Conservation (phyloP, 2,329 filamentous ascomycete genomes). For the Aotearoamyces nothofagi region DNA sequence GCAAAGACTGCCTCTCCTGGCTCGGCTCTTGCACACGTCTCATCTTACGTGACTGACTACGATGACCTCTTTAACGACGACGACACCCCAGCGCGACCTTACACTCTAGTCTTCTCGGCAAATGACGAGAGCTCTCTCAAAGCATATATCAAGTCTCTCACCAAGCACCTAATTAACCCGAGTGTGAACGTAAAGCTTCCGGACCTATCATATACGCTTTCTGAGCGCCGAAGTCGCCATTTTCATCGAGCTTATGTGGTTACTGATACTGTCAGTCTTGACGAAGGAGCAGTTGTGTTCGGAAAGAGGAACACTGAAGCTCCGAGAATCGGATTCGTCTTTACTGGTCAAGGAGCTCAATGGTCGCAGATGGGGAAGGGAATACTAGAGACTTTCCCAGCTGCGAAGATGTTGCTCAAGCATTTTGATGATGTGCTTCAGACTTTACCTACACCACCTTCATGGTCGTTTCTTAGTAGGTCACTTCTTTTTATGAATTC, state of each 20-base stretch:
- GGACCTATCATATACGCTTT: slow-evolving; percentile 14
- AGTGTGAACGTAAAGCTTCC: slow-evolving; percentile 5
- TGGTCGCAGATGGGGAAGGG: slow-evolving; percentile 14
- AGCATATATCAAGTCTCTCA: slow-evolving; percentile 9
- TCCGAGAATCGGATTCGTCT: slow-evolving; percentile 12
- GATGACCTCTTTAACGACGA: slow-evolving; percentile 4
- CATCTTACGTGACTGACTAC: slow-evolving; percentile 3
- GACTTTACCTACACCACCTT: not conserved
- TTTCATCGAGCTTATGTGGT: slow-evolving; percentile 10
- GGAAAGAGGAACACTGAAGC: not conserved
- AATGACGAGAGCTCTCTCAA: slow-evolving; percentile 13
- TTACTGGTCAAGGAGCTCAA: slow-evolving; percentile 19
- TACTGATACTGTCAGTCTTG: not conserved
- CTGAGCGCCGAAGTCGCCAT: slow-evolving; percentile 8
- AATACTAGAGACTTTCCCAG: slow-evolving; percentile 6
- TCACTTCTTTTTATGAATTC: not conserved
- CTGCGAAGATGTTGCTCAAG: slow-evolving; percentile 2
- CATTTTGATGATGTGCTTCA: not conserved
- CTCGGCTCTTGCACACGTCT: slow-evolving; percentile 2
- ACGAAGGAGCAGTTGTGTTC: not conserved
- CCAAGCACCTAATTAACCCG: slow-evolving; percentile 10
- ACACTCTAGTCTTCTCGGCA: slow-evolving; percentile 12
- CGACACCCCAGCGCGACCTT: slow-evolving; percentile 1
- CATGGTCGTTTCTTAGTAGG: not conserved
- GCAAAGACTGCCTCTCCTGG: slow-evolving; percentile 7